Evolutionary conservation across 768 basidiomycete genomes (phyloP).

Genomic region (Podaxis pistillaris): DNA sequence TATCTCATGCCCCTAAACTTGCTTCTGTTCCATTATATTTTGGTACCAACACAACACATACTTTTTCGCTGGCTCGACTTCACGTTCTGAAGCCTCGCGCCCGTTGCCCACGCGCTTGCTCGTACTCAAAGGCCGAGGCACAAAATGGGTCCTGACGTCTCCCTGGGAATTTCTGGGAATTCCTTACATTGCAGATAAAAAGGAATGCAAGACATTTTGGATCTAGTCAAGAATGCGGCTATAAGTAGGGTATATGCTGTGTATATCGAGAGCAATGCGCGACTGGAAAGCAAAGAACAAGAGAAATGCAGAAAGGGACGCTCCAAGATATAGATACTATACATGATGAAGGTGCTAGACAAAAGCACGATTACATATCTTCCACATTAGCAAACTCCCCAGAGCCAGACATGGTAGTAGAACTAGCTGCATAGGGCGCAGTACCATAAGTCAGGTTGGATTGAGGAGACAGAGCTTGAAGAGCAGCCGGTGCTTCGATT

Average conservation of each 20-base stretch:
- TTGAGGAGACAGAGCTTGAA: constrained; percentile 32
- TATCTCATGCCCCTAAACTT: not conserved
- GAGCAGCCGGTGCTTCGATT: constrained; percentile 28
- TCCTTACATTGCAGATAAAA: too few relatives aligned
- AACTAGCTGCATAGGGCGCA: constrained; percentile 31
- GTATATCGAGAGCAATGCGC: not conserved
- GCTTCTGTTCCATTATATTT: not conserved
- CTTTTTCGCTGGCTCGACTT: not conserved
- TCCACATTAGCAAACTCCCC: constrained; percentile 43
- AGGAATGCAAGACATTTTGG: too few relatives aligned
- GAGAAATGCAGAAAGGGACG: constrained; percentile 1
- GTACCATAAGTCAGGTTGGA: constrained; percentile 30
- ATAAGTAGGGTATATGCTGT: not conserved
- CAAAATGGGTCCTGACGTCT: too few relatives aligned
- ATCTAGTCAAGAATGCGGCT: not conserved
- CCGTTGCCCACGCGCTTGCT: too few relatives aligned
- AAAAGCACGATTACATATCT: constrained; percentile 21
- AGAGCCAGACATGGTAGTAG: constrained; percentile 37
- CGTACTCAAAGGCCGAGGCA: too few relatives aligned
- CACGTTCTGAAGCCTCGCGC: too few relatives aligned
- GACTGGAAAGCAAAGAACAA: not conserved
- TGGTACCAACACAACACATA: not conserved
- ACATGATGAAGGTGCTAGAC: not conserved
- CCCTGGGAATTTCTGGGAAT: too few relatives aligned
- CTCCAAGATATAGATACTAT: constrained; percentile 14